Evolutionary conservation across 176 grass and related monocot species (phyloP).

Genomic region (Bolboschoenus planiculmis): DNA sequence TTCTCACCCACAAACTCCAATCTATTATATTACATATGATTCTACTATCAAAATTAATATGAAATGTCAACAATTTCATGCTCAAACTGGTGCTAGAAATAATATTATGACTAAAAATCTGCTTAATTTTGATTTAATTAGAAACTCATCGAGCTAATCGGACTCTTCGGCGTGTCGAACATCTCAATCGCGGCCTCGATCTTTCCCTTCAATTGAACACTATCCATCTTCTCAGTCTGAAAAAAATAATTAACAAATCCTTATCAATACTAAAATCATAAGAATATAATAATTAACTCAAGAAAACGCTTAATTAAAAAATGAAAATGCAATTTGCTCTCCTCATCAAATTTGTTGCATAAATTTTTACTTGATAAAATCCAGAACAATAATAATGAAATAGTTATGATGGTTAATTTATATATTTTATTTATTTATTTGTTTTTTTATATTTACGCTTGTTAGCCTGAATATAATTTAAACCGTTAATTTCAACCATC

Average conservation of each 20-base stretch:
- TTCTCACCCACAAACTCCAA: neutral
- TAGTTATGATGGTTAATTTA: neutral
- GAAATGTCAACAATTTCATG: no score
- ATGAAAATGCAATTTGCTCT: neutral
- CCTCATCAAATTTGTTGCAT: neutral
- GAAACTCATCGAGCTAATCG: constrained; percentile 13
- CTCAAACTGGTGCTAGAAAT: neutral
- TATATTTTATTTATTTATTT: neutral
- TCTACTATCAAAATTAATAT: neutral
- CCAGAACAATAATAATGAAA: neutral
- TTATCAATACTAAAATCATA: neutral
- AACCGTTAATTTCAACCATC: neutral
- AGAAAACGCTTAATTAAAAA: neutral
- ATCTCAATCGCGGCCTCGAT: neutral
- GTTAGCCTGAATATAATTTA: neutral
- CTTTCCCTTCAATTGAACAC: constrained; percentile 1
- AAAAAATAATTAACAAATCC: neutral
- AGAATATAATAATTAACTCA: neutral
- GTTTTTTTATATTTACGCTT: neutral
- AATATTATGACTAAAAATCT: neutral
- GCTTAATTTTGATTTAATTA: neutral
- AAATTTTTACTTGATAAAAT: neutral
- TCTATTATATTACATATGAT: neutral
- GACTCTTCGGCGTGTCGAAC: neutral
- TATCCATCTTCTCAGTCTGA: neutral